These are phyloP conservation scores for Tolypocladium amazonense DNA, from an alignment of 2,329 filamentous ascomycete genomes.

Conservation along the genomic window DNA sequence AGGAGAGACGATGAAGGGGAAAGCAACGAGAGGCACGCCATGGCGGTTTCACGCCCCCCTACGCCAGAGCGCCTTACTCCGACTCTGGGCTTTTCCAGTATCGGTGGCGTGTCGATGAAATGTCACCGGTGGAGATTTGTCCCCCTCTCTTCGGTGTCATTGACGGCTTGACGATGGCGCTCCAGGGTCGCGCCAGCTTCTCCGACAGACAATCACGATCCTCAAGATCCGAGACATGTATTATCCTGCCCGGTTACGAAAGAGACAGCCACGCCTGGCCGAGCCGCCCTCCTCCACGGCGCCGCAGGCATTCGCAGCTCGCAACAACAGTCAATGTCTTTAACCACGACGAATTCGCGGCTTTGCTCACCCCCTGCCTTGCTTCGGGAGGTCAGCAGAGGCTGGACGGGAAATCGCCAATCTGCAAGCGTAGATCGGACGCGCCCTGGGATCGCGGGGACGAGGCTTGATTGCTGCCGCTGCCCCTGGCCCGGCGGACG, in stretches of 20 bases:
- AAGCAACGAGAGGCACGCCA: not conserved
- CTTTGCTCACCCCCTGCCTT: not conserved
- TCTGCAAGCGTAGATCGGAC: not conserved
- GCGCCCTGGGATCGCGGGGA: not conserved
- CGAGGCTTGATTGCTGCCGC: not conserved
- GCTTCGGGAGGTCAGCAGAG: not conserved
- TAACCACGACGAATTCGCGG: not conserved
- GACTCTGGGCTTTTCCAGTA: not conserved
- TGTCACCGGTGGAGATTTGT: not conserved
- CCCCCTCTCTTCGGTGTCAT: not conserved
- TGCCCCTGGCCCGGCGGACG: not conserved
- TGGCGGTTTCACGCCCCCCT: not conserved
- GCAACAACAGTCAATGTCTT: not conserved
- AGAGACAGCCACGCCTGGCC: not conserved
- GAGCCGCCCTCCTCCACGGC: not conserved
- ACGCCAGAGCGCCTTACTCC: not conserved
- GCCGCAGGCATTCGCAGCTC: not conserved
- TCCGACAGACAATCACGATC: not conserved
- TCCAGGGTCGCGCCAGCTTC: not conserved
- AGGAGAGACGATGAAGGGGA: not conserved
- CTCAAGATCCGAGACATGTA: not conserved
- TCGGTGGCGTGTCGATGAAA: not conserved
- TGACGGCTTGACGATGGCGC: not conserved
- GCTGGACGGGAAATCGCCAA: not conserved
- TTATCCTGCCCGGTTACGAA: not conserved